phyloP scores from a whole-genome alignment of 306 rosid genomes.

The Psophocarpus tetragonolobus region DNA sequence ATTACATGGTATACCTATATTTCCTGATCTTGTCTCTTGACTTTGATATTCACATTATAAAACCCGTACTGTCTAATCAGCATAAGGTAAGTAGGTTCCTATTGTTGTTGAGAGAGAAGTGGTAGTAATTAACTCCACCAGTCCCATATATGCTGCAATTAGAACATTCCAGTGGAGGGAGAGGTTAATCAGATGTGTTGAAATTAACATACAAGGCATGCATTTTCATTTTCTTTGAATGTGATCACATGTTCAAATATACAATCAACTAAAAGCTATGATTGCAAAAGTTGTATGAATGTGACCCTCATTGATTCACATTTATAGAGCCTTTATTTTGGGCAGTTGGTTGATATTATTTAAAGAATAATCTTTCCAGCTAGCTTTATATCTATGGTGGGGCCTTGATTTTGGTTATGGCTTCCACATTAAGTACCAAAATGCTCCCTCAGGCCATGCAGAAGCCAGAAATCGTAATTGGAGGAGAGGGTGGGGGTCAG shows the following conservation, averaged over 20 bases:
- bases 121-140: neutral
- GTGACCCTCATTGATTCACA: constrained; percentile 45
- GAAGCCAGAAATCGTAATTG: neutral
- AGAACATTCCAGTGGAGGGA: constrained; percentile 29
- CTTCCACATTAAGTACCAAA: constrained; percentile 31
- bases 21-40: constrained; percentile 37
- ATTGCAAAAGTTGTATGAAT: constrained; percentile 52
- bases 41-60: constrained; percentile 19
- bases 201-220: neutral
- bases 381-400: constrained; percentile 41
- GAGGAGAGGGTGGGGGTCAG: neutral
- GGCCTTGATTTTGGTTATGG: constrained; percentile 36
- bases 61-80: constrained; percentile 10
- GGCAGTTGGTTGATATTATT: constrained; percentile 50
- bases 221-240: neutral
- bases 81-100: neutral
- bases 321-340: constrained; percentile 42
- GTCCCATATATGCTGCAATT: constrained; percentile 16
- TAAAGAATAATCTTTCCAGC: constrained; percentile 40
- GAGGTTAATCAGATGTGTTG: neutral
- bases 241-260: neutral
- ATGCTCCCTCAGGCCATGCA: constrained; percentile 18
- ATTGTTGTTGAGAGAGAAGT: constrained; percentile 15
- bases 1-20: constrained; percentile 31
- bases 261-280: constrained; percentile 21